Base-by-base conservation (phyloP, 2,329 filamentous ascomycete species). In the Sporothrix humicola region DNA sequence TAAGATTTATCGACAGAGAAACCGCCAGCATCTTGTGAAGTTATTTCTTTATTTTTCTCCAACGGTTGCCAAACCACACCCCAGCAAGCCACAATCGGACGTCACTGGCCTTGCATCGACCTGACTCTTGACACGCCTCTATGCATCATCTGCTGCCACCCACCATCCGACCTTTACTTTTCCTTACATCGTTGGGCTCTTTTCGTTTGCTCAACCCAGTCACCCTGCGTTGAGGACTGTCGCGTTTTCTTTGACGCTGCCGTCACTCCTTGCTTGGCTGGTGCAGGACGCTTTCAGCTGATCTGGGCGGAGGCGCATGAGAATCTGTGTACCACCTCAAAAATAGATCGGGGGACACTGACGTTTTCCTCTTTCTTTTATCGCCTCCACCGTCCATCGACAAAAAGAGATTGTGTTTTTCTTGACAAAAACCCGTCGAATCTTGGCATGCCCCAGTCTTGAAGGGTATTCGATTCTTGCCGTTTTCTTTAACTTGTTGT, bases 281-380 rank as follows among this genome's bases (percentile, higher is more conserved):
- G 46, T 66, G 58, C 31, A 50, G 73, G 73, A 69, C 69, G 63
- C 63, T 74, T 72, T 56, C 63, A 71, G 69, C 52, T 73, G 42
- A 15, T 65, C 44, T 72, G 10, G 44, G 61, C 26, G 37, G 54
- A 65, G 46, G 58, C 58, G 59, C 58, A 65, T 65, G 48, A 31
- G 70, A 54, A 23, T 42, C 23, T 52, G 48, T n/a, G 17, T n/a
- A 52, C 65, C 23, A 68, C 61, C 7, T 8, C 48, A 50, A 58
- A 73, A 73, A 71, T 66, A 65, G 72, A 73, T 71, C 42, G 72
- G 68, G 72, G 46, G 48, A 46, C 72, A 63, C 54, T 70, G 50
- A 46, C 23, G 23, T 52, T 42, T 58, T 71, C 31, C 31, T 59
- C 17, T 50, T 20, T 69, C 23, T 23, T n/a, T 31, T 52, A 31